A percentile compares a stretch with the other conserved stretches of the same genome.
These are phyloP conservation scores for Luffa aegyptiaca DNA, from an alignment of 306 rosid species.

Conservation along the genomic window DNA sequence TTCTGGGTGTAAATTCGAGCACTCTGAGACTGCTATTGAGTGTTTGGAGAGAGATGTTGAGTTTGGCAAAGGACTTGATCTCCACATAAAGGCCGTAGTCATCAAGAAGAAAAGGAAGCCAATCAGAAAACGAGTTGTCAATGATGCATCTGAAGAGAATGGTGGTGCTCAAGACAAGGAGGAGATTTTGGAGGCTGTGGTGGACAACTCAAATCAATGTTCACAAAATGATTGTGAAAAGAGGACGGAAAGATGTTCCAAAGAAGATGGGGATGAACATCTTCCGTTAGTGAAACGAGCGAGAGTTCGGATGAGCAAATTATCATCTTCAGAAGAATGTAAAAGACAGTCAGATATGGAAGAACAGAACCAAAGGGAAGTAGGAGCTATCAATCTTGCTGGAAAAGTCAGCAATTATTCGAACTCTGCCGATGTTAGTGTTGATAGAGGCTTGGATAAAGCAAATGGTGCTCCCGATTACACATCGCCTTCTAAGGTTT, in stretches of 20 bases:
- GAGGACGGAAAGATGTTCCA: constrained; percentile 33
- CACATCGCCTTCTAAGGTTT: constrained; percentile 33
- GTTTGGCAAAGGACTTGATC: constrained; percentile 54
- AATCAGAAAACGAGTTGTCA: constrained; percentile 51
- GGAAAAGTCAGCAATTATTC: constrained; percentile 27
- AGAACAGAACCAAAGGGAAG: constrained; percentile 41
- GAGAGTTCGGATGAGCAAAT: constrained; percentile 83
- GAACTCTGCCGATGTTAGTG: constrained; percentile 30
- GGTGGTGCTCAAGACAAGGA: constrained; percentile 35
- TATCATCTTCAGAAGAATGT: constrained; percentile 41
- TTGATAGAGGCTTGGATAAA: constrained; percentile 25
- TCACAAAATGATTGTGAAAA: constrained; percentile 36
- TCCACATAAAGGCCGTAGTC: constrained; percentile 44
- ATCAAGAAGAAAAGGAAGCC: constrained; percentile 82
- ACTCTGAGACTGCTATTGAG: constrained; percentile 34
- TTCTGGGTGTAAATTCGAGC: constrained; percentile 55
- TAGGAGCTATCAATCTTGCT: constrained; percentile 17
- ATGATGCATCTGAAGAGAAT: constrained; percentile 34
- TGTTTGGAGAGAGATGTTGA: constrained; percentile 49
- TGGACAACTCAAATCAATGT: constrained; percentile 34
- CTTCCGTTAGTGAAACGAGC: constrained; percentile 88
- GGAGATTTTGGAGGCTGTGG: constrained; percentile 19
- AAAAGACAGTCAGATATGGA: constrained; percentile 25
- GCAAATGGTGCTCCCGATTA: constrained; percentile 31
- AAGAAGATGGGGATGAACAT: constrained; percentile 89